Conservation (phyloP, 129 eudicot genomes). For the Tagetes erecta region DNA sequence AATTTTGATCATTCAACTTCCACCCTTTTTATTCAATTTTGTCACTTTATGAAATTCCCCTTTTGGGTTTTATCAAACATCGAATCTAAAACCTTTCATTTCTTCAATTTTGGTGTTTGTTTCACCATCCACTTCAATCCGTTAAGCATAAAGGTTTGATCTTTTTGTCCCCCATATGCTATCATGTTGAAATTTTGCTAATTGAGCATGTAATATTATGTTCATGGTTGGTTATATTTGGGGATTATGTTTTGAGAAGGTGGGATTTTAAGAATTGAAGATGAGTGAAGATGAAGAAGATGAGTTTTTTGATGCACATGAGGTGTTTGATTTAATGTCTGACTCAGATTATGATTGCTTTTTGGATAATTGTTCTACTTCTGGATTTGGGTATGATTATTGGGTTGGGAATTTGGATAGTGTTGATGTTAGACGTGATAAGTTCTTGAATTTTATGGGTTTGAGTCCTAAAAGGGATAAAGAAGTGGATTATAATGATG, state of each 20-base stretch:
- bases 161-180: background rate
- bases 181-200: background rate
- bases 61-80: constrained; percentile 3
- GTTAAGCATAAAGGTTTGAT: constrained; percentile 31
- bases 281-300: constrained; percentile 58
- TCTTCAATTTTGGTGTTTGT: constrained; percentile 27
- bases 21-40: constrained; percentile 11
- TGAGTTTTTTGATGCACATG: constrained; percentile 60
- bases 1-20: constrained; percentile 11
- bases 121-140: constrained; percentile 3
- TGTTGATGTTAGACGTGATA: constrained; percentile 58
- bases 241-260: constrained; percentile 38
- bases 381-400: constrained; percentile 50
- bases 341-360: constrained; percentile 53
- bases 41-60: constrained; percentile 10
- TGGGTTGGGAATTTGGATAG: constrained; percentile 55
- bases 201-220: background rate
- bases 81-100: background rate
- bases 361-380: constrained; percentile 40
- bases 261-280: constrained; percentile 32
- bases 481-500: constrained; percentile 35
- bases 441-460: constrained; percentile 60
- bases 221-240: background rate
- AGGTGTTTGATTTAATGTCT: constrained; percentile 45
- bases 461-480: constrained; percentile 41